A percentile compares a stretch with the other conserved stretches of the same genome.
phyloP scores from a whole-genome alignment of 176 grass and related monocot genomes.

The Urochloa ruziziensis region DNA sequence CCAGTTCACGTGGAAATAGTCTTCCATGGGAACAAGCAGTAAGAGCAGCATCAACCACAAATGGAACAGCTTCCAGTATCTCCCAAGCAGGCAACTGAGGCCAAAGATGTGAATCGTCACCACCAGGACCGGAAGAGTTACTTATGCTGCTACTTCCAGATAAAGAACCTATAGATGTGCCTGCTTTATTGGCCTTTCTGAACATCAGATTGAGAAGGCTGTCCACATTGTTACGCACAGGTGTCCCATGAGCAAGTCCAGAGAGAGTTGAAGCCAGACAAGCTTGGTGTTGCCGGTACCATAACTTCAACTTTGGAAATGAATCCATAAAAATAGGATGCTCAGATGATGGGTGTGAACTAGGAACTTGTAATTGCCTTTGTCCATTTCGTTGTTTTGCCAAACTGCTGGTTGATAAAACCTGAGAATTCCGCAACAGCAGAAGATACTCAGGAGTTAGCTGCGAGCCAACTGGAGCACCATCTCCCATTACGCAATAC shows the following conservation, averaged over 20 bases:
- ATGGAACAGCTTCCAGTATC: slow-evolving; percentile 94
- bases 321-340: slow-evolving; percentile 87
- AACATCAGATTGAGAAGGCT: slow-evolving; percentile 94
- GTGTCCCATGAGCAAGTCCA: slow-evolving; percentile 80
- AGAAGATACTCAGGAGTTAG: slow-evolving; percentile 96
- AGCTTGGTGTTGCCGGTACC: slow-evolving; percentile 96
- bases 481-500: slow-evolving; percentile 91
- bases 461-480: slow-evolving; percentile 91
- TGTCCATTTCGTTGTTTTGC: slow-evolving; percentile 42
- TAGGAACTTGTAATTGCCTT: slow-evolving; percentile 27
- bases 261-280: slow-evolving; percentile 96
- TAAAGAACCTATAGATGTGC: slow-evolving; percentile 57
- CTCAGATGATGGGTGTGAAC: slow-evolving; percentile 38
- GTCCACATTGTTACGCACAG: slow-evolving; percentile 84
- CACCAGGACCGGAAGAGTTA: slow-evolving; percentile 59
- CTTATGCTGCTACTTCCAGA: slow-evolving; percentile 89
- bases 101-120: slow-evolving; percentile 68
- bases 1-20: slow-evolving; percentile 83
- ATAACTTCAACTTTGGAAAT: slow-evolving; percentile 92
- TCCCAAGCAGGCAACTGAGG: slow-evolving; percentile 96
- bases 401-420: slow-evolving; percentile 31
- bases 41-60: slow-evolving; percentile 97
- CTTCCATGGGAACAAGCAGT: slow-evolving; percentile 95
- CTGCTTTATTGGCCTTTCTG: slow-evolving; percentile 72
- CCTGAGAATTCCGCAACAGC: slow-evolving; percentile 70